These are phyloP conservation scores for Tephrocybe sp. DNA, from an alignment of 768 basidiomycete genomes.

Conservation along the genomic window DNA sequence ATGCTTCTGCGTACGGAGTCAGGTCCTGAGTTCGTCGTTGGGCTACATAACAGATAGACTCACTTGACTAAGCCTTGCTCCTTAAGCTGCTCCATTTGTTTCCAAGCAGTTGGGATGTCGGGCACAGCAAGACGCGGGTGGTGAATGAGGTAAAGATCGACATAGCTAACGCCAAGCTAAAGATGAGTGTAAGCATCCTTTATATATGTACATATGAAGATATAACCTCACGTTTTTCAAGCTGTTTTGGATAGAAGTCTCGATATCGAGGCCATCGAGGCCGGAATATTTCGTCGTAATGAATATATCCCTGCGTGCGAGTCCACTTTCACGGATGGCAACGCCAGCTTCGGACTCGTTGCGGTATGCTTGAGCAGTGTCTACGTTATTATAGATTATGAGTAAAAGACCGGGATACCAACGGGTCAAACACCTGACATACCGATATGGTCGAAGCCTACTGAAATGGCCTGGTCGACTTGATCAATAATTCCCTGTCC, in stretches of 20 bases:
- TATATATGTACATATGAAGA: too few species aligned
- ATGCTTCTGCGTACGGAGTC: constrained; percentile 49
- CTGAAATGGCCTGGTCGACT: constrained; percentile 61
- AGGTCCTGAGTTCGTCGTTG: not conserved
- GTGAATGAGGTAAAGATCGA: constrained; percentile 77
- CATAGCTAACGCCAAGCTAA: constrained; percentile 66
- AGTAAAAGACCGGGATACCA: not conserved
- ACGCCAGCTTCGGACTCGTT: constrained; percentile 60
- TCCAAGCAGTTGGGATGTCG: constrained; percentile 65
- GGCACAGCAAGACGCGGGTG: constrained; percentile 50
- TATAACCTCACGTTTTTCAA: constrained; percentile 46
- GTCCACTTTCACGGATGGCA: constrained; percentile 55
- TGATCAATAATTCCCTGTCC: constrained; percentile 51
- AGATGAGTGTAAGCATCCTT: not conserved
- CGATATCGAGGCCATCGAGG: constrained; percentile 46
- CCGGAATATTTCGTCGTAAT: constrained; percentile 71
- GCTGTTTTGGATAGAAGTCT: constrained; percentile 56
- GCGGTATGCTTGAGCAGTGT: constrained; percentile 61
- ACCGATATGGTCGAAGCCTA: constrained; percentile 67
- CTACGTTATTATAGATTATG: constrained; percentile 28
- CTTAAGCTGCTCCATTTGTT: constrained; percentile 59
- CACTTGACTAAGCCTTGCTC: constrained; percentile 59
- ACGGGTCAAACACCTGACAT: constrained; percentile 16
- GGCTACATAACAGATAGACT: constrained; percentile 8
- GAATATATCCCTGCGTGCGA: constrained; percentile 55